phyloP scores from a whole-genome alignment of 148 eudicot species.

The Rheum nobile region DNA sequence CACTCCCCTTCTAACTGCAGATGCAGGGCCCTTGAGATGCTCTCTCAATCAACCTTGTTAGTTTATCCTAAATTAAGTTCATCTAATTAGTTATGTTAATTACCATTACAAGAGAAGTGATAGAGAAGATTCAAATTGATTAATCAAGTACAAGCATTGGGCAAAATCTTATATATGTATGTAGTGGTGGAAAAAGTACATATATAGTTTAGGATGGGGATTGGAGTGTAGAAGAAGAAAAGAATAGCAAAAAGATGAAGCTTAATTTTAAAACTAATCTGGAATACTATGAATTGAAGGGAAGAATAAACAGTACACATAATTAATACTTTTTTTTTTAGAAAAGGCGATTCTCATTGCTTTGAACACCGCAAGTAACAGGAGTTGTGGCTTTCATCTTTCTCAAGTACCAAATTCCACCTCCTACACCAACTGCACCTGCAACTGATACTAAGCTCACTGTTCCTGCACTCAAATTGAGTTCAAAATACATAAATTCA shows the following conservation, averaged over 20 bases:
- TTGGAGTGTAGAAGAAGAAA: conserved; percentile 9
- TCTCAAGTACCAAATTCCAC: conserved; percentile 69
- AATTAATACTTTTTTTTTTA: conserved; percentile 13
- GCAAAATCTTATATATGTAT: background rate
- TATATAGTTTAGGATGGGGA: background rate
- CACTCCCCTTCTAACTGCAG: background rate
- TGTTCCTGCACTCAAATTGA: conserved; percentile 35
- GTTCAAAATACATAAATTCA: background rate
- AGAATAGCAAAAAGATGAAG: background rate
- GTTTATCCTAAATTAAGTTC: background rate
- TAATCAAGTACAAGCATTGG: background rate
- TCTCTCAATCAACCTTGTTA: background rate
- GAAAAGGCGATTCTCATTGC: conserved; percentile 72
- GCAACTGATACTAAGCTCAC: conserved; percentile 60
- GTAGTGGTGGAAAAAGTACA: background rate
- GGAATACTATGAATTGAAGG: background rate
- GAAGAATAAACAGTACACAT: conserved; percentile 5
- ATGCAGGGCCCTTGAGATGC: background rate
- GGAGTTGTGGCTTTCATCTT: conserved; percentile 76
- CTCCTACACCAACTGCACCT: conserved; percentile 79
- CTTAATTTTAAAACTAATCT: background rate
- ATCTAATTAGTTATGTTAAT: background rate
- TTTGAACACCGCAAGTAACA: conserved; percentile 84
- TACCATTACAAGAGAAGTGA: background rate
- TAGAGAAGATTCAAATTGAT: background rate